Conservation (phyloP, 129 eudicot species). For the Logfia minima region DNA sequence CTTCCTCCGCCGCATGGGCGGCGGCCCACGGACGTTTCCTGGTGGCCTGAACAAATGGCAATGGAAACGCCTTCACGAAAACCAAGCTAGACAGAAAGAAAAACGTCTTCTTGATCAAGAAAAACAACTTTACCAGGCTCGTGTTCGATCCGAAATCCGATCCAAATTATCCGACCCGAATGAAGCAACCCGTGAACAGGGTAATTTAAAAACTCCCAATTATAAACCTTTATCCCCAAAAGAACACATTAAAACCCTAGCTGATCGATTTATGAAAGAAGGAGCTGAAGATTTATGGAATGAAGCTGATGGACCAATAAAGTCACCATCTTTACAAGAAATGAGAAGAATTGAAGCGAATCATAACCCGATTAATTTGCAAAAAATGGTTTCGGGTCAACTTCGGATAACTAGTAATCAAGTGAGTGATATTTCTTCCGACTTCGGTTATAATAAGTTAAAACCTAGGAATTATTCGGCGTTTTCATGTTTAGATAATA, state of each 20-base stretch:
- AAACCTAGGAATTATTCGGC: constrained; percentile 30
- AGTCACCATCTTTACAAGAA: constrained; percentile 23
- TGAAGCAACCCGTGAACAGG: constrained; percentile 10
- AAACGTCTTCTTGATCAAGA: constrained; percentile 82
- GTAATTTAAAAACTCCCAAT: constrained; percentile 20
- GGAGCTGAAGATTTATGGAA: constrained; percentile 99
- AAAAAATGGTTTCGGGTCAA: constrained; percentile 34
- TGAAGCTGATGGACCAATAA: constrained; percentile 69
- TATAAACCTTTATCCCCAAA: constrained; percentile 58
- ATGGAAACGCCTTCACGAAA: constrained; percentile 95
- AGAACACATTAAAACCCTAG: constrained; percentile 73
- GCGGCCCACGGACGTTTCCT: constrained; percentile 92
- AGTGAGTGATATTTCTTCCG: constrained; percentile 16
- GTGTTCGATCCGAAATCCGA: constrained; percentile 80
- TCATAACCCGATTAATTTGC: constrained; percentile 38
- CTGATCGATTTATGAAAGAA: constrained; percentile 82
- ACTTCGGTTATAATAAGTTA: constrained; percentile 20
- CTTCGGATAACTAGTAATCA: background rate
- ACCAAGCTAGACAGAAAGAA: constrained; percentile 86
- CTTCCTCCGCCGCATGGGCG: constrained; percentile 79
- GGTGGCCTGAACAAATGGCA: constrained; percentile 98
- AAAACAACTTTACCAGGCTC: constrained; percentile 80
- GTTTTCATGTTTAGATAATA: constrained; percentile 6
- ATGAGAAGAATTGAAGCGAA: constrained; percentile 21
- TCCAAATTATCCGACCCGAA: constrained; percentile 40